Evolutionary conservation across 2,329 filamentous ascomycete genomes (phyloP).

Genomic region (Apiospora arundinis): DNA sequence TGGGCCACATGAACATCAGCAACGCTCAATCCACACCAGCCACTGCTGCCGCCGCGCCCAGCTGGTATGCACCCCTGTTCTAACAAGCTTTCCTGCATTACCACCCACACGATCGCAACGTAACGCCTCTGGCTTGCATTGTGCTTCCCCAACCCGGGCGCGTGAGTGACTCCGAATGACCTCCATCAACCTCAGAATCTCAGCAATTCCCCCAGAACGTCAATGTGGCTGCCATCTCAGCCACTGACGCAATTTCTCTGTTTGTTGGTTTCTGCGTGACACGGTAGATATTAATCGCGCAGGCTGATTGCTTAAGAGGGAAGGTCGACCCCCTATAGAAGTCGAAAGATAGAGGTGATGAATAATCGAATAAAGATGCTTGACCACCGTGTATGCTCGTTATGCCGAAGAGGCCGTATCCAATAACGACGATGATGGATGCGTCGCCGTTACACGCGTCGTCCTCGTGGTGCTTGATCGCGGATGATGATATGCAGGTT

Average conservation of each 20-base stretch:
- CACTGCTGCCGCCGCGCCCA: not conserved
- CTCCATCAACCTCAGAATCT: too few relatives aligned
- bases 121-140: not conserved
- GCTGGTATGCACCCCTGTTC: not conserved
- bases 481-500: not conserved
- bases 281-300: not conserved
- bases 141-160: not conserved
- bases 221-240: not conserved
- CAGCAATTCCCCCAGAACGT: not conserved
- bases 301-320: not conserved
- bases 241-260: conserved; percentile 4
- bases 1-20: not conserved
- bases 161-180: not conserved
- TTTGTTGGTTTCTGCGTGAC: not conserved
- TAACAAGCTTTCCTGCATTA: conserved; percentile 14
- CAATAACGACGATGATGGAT: too few relatives aligned
- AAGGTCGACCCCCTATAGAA: not conserved
- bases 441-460: not conserved
- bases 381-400: not conserved
- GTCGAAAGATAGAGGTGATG: not conserved
- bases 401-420: not conserved
- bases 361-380: not conserved
- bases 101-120: conserved; percentile 4
- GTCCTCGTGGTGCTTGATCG: not conserved
- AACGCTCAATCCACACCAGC: not conserved